Evolutionary conservation across 352 stramenopile species (phyloP), one percentile per base, ranked within the genome.

Genomic region (Phytophthora vignae): DNA sequence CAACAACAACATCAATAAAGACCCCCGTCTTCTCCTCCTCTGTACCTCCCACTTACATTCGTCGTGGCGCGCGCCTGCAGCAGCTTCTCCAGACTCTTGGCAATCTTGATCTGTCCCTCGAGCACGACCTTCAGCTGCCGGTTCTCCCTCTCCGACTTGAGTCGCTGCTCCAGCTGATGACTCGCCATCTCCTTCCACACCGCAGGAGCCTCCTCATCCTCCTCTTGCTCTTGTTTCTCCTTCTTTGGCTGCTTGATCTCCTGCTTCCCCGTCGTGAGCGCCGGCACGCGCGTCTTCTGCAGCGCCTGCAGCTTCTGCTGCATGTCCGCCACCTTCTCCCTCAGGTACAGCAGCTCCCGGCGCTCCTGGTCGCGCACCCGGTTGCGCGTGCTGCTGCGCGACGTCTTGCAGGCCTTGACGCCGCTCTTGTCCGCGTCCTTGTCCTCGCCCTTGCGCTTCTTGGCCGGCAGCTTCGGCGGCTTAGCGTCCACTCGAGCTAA

Each of bases 71-170:
- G 67, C 14, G 76, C 75, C 53, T 85, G 69, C 17, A 88, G 57
- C 22, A 85, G 31, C 50, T 85, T 85, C 65, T 87, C 77, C n/a
- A 90, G 76, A 57, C 78, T 85, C 54, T 82, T 84, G 6, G 83
- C 83, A 62, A 93, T 77, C 67, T 90, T 91, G 62, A 93, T 77
- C 58, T 93, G 85, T 2, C 77, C 84, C 62, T 91, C 83, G 15
- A 93, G 65, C 42, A 90, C 74, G 19, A 82, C 48, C 42, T 82
- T 85, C 3, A 93, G 71, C 15, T 83, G 83, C 19, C 81, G 70
- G 67, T 92, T 92, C 64, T 92, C 84, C 36, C 79, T 64, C 60
- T 90, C 81, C 0, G 77, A 72, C 58, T 90, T 83, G n/a, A 84
- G 71, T 57, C 78, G 58, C 40, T 85, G 72, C 29, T 82, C 80